Percentiles rank a stretch among this genome's conserved stretches.
phyloP scores from a whole-genome alignment of 78 protist species.

The Blattamonas nauphoetae region DNA sequence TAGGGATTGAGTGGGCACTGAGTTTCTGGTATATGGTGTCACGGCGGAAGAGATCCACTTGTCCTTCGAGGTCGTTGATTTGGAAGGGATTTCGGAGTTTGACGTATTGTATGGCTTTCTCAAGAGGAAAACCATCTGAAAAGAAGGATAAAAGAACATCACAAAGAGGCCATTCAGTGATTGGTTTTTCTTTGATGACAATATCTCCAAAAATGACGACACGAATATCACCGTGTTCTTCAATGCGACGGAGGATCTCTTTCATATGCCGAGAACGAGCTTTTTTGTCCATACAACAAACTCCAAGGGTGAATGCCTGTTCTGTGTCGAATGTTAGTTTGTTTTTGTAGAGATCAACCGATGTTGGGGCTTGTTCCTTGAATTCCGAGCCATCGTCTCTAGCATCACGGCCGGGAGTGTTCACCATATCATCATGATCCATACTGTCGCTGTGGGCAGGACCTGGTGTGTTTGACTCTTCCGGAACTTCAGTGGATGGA shows the following conservation, averaged over 20 bases:
- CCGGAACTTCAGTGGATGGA: too few relatives aligned
- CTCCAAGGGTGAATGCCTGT: neutral
- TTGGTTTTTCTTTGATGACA: neutral
- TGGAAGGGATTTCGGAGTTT: neutral
- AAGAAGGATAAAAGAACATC: neutral
- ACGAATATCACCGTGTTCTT: neutral
- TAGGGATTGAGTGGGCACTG: constrained; percentile 38
- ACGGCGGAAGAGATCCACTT: constrained; percentile 42
- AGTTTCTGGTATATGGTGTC: constrained; percentile 42
- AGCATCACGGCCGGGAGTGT: too few relatives aligned
- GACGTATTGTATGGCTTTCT: constrained; percentile 24
- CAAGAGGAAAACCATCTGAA: constrained; percentile 67
- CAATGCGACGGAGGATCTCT: neutral
- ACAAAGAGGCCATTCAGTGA: neutral
- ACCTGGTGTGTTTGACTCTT: too few relatives aligned
- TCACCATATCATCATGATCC: too few relatives aligned
- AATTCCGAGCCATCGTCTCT: too few relatives aligned
- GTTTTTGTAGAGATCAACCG: neutral
- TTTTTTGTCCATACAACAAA: constrained; percentile 11
- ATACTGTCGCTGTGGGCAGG: too few relatives aligned
- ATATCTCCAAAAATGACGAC: neutral
- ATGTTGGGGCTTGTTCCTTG: neutral
- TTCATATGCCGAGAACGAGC: neutral
- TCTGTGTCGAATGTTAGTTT: neutral
- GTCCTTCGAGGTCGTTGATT: constrained; percentile 59